These are phyloP conservation scores for Vachellia pachyceras DNA, from an alignment of 306 rosid species.

Conservation along the genomic window DNA sequence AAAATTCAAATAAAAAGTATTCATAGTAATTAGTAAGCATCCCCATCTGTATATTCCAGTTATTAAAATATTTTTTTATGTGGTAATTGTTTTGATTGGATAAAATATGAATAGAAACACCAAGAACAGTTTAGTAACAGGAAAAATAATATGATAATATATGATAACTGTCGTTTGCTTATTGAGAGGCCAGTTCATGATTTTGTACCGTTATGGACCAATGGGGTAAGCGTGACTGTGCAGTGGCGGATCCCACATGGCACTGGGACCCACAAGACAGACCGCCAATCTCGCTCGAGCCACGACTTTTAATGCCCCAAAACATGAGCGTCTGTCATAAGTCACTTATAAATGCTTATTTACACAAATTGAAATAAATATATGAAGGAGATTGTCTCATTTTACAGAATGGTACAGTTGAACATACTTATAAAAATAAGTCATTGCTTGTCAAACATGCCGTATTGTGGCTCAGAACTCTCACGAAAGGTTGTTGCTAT, in stretches of 20 bases:
- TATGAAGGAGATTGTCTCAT: no score
- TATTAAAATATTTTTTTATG: no score
- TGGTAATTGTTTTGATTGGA: neutral
- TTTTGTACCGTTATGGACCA: constrained; percentile 10
- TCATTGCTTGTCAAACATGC: no score
- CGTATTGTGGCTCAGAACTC: constrained; percentile 15
- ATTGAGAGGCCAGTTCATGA: neutral
- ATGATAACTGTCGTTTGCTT: neutral
- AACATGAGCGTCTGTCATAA: neutral
- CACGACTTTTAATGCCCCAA: constrained; percentile 42
- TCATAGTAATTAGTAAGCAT: no score
- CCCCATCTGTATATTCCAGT: no score
- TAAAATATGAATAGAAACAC: neutral
- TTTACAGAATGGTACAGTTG: no score
- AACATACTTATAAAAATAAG: no score
- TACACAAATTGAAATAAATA: no score
- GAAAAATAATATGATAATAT: neutral
- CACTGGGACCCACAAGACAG: constrained; percentile 32
- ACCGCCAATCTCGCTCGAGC: constrained; percentile 51
- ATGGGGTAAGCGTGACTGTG: constrained; percentile 30
- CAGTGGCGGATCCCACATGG: constrained; percentile 27
- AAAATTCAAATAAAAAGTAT: no score
- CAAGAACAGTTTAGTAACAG: neutral
- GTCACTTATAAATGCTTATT: no score
- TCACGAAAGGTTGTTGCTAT: neutral